These are phyloP conservation scores for Capsicum chinense DNA, from an alignment of 257 asterid species.

Conservation along the genomic window DNA sequence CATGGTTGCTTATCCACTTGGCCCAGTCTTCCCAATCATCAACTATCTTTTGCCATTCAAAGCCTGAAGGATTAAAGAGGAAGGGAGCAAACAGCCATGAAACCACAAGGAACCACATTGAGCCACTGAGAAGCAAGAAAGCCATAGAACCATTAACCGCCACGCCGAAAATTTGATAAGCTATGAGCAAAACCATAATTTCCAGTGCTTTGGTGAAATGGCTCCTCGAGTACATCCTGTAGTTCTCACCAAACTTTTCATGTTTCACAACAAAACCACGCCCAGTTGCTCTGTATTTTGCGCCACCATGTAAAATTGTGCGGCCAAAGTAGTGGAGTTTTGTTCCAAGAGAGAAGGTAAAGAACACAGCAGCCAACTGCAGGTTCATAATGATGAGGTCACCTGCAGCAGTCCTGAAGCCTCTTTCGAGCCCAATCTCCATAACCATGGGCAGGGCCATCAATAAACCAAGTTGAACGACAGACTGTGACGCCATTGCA, in stretches of 20 bases:
- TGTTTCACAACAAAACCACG: constrained; percentile 96
- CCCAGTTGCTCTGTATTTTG: constrained; percentile 95
- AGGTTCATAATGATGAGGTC: constrained; percentile 91
- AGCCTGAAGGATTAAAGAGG: constrained; percentile 91
- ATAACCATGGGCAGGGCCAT: constrained; percentile 94
- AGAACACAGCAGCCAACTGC: constrained; percentile 89
- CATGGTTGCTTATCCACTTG: constrained; percentile 78
- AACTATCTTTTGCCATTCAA: constrained; percentile 97
- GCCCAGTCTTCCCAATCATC: constrained; percentile 94
- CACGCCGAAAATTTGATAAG: constrained; percentile 57
- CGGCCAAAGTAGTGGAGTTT: constrained; percentile 95
- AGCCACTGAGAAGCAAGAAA: constrained; percentile 51
- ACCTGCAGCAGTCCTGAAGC: constrained; percentile 83
- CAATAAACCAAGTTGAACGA: constrained; percentile 89
- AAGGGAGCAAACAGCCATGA: constrained; percentile 97
- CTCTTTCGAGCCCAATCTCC: constrained; percentile 97
- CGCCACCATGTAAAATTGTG: constrained; percentile 90
- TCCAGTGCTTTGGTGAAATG: constrained; percentile 92
- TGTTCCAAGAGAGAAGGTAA: constrained; percentile 93
- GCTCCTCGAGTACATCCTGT: constrained; percentile 94
- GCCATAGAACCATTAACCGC: constrained; percentile 43
- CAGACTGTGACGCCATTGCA: constrained; percentile 87
- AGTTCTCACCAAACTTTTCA: constrained; percentile 88
- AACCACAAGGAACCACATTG: constrained; percentile 87
- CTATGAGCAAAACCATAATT: constrained; percentile 69